A percentile compares a stretch with the other conserved stretches of the same genome.
Evolutionary conservation across 2,329 filamentous ascomycete genomes (phyloP).

Genomic region (Epichloe gansuensis): DNA sequence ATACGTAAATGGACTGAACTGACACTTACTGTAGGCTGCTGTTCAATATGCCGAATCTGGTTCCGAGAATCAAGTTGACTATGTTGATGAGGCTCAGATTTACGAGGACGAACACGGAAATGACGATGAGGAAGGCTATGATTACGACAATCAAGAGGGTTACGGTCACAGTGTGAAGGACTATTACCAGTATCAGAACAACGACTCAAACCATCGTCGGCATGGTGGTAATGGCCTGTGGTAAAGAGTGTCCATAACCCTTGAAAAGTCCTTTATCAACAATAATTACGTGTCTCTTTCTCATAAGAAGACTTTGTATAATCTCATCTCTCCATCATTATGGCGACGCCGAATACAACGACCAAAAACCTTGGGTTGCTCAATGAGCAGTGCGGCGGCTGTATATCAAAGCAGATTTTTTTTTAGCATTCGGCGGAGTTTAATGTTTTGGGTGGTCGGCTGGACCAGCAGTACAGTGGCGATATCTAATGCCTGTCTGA

Average conservation of each 20-base stretch:
- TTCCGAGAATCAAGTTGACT: constrained; percentile 32
- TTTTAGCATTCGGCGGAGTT: constrained; percentile 25
- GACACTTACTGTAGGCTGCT: constrained; percentile 21
- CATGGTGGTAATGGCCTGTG: constrained; percentile 31
- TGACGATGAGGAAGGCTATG: constrained; percentile 25
- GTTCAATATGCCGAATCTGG: constrained; percentile 35
- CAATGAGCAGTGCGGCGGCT: constrained; percentile 6
- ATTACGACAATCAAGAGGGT: constrained; percentile 25
- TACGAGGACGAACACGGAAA: constrained; percentile 39
- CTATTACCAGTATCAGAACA: constrained; percentile 28
- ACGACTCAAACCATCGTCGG: constrained; percentile 19
- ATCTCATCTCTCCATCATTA: neutral
- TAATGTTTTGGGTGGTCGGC: constrained; percentile 14
- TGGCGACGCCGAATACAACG: constrained; percentile 8
- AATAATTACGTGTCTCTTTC: constrained; percentile 2
- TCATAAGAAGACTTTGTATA: constrained; percentile 8
- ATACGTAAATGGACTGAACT: constrained; percentile 1
- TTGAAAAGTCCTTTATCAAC: constrained; percentile 4
- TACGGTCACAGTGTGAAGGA: constrained; percentile 28
- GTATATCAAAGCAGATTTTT: constrained; percentile 13
- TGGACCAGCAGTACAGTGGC: constrained; percentile 13
- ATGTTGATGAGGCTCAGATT: constrained; percentile 39
- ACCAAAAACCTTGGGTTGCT: neutral
- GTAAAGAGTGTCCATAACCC: constrained; percentile 18
- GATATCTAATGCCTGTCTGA: neutral